A percentile compares a stretch with the other conserved stretches of the same genome.
Evolutionary conservation across 352 stramenopile genomes (phyloP).

Genomic region (Globisporangium radiosum): DNA sequence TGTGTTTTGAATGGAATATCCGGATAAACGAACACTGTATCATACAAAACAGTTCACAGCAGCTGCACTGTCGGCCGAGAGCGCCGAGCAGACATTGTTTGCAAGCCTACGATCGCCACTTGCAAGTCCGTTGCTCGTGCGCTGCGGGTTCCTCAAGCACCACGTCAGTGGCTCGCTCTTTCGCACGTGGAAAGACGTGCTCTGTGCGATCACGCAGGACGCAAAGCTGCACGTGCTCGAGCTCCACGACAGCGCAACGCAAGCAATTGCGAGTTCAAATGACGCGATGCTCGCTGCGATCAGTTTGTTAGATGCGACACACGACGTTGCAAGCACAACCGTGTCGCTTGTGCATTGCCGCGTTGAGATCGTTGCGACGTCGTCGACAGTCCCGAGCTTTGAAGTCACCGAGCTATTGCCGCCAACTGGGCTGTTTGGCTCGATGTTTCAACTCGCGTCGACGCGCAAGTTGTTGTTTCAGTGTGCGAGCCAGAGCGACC

Average conservation of each 20-base stretch:
- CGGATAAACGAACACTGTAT: too few relatives aligned
- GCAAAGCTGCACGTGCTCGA: constrained; percentile 68
- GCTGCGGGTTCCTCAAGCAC: constrained; percentile 72
- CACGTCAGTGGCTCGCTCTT: constrained; percentile 70
- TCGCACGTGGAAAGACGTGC: constrained; percentile 65
- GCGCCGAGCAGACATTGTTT: constrained; percentile 56
- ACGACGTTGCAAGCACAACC: constrained; percentile 41
- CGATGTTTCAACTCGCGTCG: constrained; percentile 53
- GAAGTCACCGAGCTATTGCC: constrained; percentile 61
- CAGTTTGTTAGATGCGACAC: constrained; percentile 36
- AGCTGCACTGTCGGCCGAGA: constrained; percentile 51
- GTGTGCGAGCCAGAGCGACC: constrained; percentile 64
- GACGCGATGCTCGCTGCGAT: constrained; percentile 59
- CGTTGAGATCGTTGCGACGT: constrained; percentile 74
- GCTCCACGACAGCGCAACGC: constrained; percentile 57
- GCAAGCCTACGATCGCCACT: constrained; percentile 56
- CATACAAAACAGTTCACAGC: constrained; percentile 46
- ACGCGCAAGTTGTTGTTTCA: constrained; percentile 76
- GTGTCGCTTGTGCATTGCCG: constrained; percentile 60
- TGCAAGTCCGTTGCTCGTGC: constrained; percentile 59
- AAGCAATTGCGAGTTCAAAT: constrained; percentile 41
- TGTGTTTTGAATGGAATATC: too few relatives aligned
- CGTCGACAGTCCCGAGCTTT: constrained; percentile 42
- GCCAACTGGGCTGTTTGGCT: constrained; percentile 48
- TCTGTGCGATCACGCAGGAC: constrained; percentile 76